Evolutionary conservation across 2,329 filamentous ascomycete species (phyloP), one percentile per base, ranked within the genome.

Genomic region (Colletotrichum tropicale): DNA sequence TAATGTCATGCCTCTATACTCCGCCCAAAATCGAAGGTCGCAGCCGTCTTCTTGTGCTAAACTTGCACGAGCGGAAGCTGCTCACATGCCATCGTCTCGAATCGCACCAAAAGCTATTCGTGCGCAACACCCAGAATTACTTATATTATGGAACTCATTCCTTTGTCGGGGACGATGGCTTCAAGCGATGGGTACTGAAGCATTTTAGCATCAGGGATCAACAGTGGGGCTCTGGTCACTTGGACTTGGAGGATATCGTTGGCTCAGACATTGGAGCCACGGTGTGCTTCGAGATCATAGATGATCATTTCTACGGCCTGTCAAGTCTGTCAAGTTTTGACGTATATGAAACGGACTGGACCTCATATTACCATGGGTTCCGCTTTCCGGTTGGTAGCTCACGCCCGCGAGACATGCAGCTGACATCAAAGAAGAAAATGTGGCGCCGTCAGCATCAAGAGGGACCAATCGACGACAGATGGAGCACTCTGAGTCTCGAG

Each of bases 401-500:
- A n/a, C 82, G 84, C 32, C 79, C 81, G 10, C 81, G 81, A 2
- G 81, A 80, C 9, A 78, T 84, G 89, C 77, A 81, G 82, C 43
- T 85, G 85, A 76, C 84, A 79, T 61, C 85, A n/a, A 87, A 88
- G 70, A 80, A 82, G 58, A 84, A 86, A 24, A 88, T 93, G 60
- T 95, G 92, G 89, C 88, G 94, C 9, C 90, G 94, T 18, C 88
- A 93, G 66, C 92, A 95, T 78, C 86, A 85, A 32, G 94, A 96
- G 81, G 94, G 94, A 0, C 90, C 93, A 0, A 91, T 95, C 18
- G 93, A 96, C 78, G 92, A 95, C 78, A 89, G 93, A 4, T 96
- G 94, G 94, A 93, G 91, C 0, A 90, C 92, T 73, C 84, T 96
- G 5, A 89, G 89, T 6, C 85, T 96, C 2, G 88, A 91, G 32